These are phyloP conservation scores for Solanum megistacrolobum DNA, from an alignment of 257 asterid genomes.

Conservation along the genomic window DNA sequence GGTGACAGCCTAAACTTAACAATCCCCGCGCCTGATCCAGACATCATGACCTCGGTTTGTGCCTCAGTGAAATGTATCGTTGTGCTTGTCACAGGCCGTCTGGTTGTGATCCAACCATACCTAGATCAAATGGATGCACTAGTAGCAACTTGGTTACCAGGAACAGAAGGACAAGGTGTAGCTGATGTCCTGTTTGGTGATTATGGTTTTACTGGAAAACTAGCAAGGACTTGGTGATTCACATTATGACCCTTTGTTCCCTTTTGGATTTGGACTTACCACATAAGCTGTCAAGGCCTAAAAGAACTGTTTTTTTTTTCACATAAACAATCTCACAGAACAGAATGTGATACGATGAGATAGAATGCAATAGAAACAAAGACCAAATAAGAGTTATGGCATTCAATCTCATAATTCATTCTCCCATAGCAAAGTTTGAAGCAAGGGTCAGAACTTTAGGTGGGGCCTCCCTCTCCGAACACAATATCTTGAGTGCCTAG, in stretches of 20 bases:
- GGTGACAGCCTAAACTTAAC: constrained; percentile 1
- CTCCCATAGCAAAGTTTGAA: no score
- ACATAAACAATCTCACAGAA: background rate
- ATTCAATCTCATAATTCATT: no score
- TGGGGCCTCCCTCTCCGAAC: no score
- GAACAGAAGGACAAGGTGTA: constrained; percentile 2
- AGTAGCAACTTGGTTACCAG: constrained; percentile 5
- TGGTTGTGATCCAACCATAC: constrained; percentile 4
- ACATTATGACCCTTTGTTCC: constrained; percentile 1
- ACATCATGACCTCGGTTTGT: background rate
- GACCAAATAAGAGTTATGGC: no score
- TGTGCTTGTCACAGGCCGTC: background rate
- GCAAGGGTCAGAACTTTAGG: no score
- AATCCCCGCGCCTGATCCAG: background rate
- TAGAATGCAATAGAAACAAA: no score
- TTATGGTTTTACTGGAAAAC: background rate
- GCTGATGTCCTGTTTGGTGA: constrained; percentile 3
- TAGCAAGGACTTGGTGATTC: constrained; percentile 1
- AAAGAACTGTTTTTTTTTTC: background rate
- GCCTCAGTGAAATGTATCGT: background rate
- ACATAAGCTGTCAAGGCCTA: background rate
- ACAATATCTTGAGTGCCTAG: no score
- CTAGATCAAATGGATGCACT: background rate
- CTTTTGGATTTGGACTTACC: constrained; percentile 1
- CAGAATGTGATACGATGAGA: no score